Conservation (phyloP, 257 asterid species). For the Fraxinus quadrangulata region DNA sequence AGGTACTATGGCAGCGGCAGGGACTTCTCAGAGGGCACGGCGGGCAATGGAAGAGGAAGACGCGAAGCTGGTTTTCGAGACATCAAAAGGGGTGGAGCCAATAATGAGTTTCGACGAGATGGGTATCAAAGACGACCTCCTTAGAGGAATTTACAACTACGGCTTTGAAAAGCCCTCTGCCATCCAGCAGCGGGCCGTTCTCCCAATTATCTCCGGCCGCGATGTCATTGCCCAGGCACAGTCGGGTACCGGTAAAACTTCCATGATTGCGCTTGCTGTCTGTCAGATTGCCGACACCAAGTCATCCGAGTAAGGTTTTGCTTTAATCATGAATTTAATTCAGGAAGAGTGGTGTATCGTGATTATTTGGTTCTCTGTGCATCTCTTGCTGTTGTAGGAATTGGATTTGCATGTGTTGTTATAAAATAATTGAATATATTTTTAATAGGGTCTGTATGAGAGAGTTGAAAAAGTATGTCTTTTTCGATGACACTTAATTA, state of each 20-base stretch:
- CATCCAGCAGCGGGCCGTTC: slow-evolving; percentile 83
- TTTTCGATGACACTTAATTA: background rate
- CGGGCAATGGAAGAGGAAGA: slow-evolving; percentile 54
- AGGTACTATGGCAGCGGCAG: slow-evolving; percentile 51
- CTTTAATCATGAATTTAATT: background rate
- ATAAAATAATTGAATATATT: background rate
- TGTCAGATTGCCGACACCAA: slow-evolving; percentile 85
- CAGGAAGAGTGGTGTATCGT: background rate
- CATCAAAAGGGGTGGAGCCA: slow-evolving; percentile 85
- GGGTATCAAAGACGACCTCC: slow-evolving; percentile 81
- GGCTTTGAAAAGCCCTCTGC: slow-evolving; percentile 98
- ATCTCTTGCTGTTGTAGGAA: background rate
- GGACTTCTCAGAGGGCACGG: slow-evolving; percentile 45
- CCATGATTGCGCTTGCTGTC: slow-evolving; percentile 94
- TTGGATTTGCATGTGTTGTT: background rate
- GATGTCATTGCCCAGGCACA: slow-evolving; percentile 96
- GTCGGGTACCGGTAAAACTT: slow-evolving; percentile 88
- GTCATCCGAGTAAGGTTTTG: slow-evolving; percentile 70
- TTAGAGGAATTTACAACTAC: slow-evolving; percentile 76
- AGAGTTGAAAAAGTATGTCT: background rate
- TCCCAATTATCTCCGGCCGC: slow-evolving; percentile 78
- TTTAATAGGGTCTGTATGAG: background rate
- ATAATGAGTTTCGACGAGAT: slow-evolving; percentile 79
- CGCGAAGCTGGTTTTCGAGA: slow-evolving; percentile 70
- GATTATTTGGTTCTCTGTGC: background rate